Base-by-base conservation (phyloP, 768 basidiomycete species). In the Hortiboletus flavorubellus region DNA sequence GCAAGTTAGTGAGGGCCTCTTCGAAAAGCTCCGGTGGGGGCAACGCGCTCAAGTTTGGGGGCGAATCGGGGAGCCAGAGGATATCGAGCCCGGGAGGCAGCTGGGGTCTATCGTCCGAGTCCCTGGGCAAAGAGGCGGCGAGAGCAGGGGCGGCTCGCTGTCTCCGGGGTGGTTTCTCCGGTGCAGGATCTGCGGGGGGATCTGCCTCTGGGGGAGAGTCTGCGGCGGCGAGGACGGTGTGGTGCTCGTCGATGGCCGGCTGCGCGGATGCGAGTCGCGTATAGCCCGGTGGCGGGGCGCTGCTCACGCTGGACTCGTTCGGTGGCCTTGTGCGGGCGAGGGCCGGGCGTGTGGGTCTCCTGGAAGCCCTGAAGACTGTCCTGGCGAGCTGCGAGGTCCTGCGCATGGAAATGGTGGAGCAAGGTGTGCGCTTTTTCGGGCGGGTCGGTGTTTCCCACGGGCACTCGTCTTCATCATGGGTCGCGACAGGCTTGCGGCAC, bases 1-100 rank as follows among this genome's bases (percentile, higher is more conserved):
- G 79, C 8, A 93, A 68, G 59, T 91, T 90, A 55, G 87, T 82
- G 59, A 91, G 73, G 9, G 83, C 86, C 53, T 91, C 88, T 31
- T 91, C 79, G 35, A 93, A 78, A 43, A 93, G 81, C 60, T 89
- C 85, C 6, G 84, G 80, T 4, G 87, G 89, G 2, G 91, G 91
- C 38, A 91, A 64, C 30, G 72, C 72, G 37, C 58, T 62, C 35
- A 54, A 2, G 38, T 60, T 18, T 1, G 50, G 40, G 4, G 69
- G 54, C 1, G 70, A 60, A 37, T 78, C 78, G 3, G 86, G 80
- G 1, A 77, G 62, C 86, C 86, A 91, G n/a, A 91, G 75, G 46
- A 91, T 80, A 55, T 84, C 75, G 58, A 83, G 72, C 31, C 72
- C 80, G 38, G 72, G 62, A 1, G 88, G 87, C 8, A 89, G 72